Base-by-base conservation (phyloP, 192 early-diverging fungal genomes). In the Umbelopsis ramanniana region DNA sequence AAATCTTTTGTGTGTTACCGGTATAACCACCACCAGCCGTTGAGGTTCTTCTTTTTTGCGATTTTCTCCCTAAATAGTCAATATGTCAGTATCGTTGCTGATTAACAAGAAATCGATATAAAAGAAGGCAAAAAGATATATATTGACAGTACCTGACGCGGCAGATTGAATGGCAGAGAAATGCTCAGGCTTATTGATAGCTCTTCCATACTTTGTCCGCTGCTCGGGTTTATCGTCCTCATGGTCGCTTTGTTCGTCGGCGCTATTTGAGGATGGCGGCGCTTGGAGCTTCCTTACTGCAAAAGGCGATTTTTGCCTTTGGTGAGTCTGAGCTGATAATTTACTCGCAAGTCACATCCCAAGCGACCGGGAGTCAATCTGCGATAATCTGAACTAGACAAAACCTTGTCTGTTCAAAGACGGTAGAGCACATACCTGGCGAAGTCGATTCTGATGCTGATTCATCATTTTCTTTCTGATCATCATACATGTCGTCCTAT, bases 251-350 rank as follows among this genome's bases (percentile, higher is more conserved):
- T 63, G 29, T 37, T 63, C 57, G 33, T 63, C 57, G 57, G 57
- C 57, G 57, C 57, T 63, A 63, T 63, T 63, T 37, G 57, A 19
- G 33, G 40, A 43, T 43, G 57, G 57, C 57, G 57, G 57, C 57
- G 57, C 26, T 63, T 63, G 57, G 57, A 63, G 57, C 29, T 63
- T 63, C 57, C 57, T 63, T 63, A 63, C 57, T 63, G 57, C 57
- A 63, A 63, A 63, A 63, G 57, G 57, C 57, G 57, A 63, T 63
- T 63, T 63, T 63, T 63, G 57, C 57, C 57, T 63, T 63, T 38
- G 33, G 33, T 63, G 57, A 63, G 57, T 63, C 57, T 63, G 57
- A 63, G 57, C 57, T 63, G 29, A 37, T 63, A 37, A 35, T 63
- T 37, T 35, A 63, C 40, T 11, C 57, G 57, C 57, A 63, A 63